These are phyloP conservation scores for Phytophthora citricola DNA, from an alignment of 352 stramenopile genomes.

Conservation along the genomic window DNA sequence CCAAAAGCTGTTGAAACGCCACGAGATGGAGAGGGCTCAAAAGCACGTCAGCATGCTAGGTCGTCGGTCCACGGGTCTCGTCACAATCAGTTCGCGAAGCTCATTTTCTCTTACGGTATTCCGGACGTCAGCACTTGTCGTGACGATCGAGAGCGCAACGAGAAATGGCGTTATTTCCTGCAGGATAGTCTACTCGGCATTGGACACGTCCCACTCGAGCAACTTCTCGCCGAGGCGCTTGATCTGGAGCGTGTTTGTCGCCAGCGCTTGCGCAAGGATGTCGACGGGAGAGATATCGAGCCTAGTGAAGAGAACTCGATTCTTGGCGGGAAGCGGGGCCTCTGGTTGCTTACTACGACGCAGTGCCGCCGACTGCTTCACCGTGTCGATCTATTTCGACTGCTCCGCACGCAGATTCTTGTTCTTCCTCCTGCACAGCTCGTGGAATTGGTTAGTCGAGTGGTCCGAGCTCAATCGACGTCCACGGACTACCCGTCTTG, in stretches of 20 bases:
- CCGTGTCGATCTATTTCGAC: constrained; percentile 82
- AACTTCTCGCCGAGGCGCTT: constrained; percentile 60
- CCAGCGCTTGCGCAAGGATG: constrained; percentile 31
- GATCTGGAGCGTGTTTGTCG: constrained; percentile 74
- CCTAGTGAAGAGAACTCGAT: constrained; percentile 54
- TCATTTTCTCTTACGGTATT: constrained; percentile 81
- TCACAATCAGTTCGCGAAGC: constrained; percentile 79
- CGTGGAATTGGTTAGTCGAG: constrained; percentile 59
- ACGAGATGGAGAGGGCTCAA: constrained; percentile 31
- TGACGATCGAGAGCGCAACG: constrained; percentile 47
- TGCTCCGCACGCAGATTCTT: constrained; percentile 77
- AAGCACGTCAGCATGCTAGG: constrained; percentile 22
- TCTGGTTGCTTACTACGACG: constrained; percentile 64
- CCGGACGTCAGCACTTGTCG: constrained; percentile 71
- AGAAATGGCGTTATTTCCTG: constrained; percentile 88
- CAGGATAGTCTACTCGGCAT: constrained; percentile 59
- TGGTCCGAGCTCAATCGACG: constrained; percentile 44
- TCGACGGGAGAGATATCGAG: constrained; percentile 7
- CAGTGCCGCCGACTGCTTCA: constrained; percentile 72
- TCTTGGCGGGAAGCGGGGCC: constrained; percentile 64
- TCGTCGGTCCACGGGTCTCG: constrained; percentile 37
- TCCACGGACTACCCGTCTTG: constrained; percentile 62
- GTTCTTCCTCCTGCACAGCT: constrained; percentile 66
- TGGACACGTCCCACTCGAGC: constrained; percentile 41
- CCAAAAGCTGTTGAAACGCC: constrained; percentile 22